Percentiles rank a stretch among this genome's conserved stretches.
Evolutionary conservation across 106 monocot genomes (phyloP).

Genomic region (Posidonia australis): DNA sequence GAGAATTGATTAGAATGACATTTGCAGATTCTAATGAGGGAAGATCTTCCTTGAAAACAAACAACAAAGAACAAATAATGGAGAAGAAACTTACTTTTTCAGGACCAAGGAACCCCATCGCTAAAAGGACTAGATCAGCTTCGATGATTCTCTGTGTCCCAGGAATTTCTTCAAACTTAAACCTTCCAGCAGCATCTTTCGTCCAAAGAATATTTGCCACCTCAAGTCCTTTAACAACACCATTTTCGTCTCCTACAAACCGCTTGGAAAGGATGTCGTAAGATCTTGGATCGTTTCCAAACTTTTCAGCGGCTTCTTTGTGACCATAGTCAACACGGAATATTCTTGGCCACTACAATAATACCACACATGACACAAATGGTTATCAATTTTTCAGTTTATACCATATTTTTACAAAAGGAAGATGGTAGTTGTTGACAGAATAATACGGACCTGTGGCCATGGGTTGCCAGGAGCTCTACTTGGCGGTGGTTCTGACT

Average conservation of each 20-base stretch:
- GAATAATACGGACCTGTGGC: constrained; percentile 55
- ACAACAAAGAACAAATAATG: neutral
- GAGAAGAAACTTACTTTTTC: constrained; percentile 40
- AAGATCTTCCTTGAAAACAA: neutral
- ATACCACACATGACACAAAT: neutral
- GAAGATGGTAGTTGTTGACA: neutral
- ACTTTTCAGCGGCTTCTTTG: constrained; percentile 75
- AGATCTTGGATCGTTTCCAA: constrained; percentile 77
- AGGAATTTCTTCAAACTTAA: constrained; percentile 43
- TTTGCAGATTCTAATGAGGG: neutral
- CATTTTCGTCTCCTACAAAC: constrained; percentile 73
- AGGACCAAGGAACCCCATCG: constrained; percentile 92
- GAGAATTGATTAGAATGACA: too few relatives aligned
- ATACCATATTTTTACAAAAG: neutral
- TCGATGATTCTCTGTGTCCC: constrained; percentile 62
- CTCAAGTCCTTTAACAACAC: constrained; percentile 67
- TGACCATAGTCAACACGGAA: constrained; percentile 95
- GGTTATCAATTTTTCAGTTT: neutral
- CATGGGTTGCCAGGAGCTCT: constrained; percentile 76
- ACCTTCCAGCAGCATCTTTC: constrained; percentile 49
- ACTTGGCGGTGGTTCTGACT: constrained; percentile 49
- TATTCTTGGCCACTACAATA: constrained; percentile 74
- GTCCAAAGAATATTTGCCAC: constrained; percentile 46
- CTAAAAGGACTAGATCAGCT: constrained; percentile 73
- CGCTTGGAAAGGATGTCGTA: constrained; percentile 70